A percentile compares a stretch with the other conserved stretches of the same genome.
Conservation (phyloP, 345 rosid genomes). For the Clarkia xantiana region DNA sequence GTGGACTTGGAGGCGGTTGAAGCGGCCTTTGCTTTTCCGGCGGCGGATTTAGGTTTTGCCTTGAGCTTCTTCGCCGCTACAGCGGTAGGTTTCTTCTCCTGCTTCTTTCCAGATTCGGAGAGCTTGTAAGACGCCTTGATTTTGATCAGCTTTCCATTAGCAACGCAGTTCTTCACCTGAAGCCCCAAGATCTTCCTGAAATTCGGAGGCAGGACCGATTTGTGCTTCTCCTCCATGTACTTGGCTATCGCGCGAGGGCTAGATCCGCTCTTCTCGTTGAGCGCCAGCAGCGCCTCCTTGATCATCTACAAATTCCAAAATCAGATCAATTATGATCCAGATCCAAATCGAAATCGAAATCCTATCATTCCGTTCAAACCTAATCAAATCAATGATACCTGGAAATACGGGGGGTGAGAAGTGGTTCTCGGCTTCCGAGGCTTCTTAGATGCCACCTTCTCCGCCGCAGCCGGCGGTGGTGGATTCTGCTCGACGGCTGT, state of each 20-base stretch:
- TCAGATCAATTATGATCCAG: too few relatives aligned
- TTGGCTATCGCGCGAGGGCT: conserved; percentile 79
- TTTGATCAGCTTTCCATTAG: conserved; percentile 57
- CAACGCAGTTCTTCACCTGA: conserved; percentile 54
- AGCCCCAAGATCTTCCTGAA: conserved; percentile 52
- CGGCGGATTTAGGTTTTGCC: conserved; percentile 13
- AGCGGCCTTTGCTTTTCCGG: too few relatives aligned
- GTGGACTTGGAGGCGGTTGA: too few relatives aligned
- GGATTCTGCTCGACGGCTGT: conserved; percentile 3
- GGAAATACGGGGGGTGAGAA: conserved; percentile 70
- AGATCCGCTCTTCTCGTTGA: conserved; percentile 63
- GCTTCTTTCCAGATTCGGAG: conserved; percentile 27
- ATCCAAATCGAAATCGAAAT: not conserved
- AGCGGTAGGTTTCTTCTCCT: conserved; percentile 12
- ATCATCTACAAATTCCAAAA: conserved; percentile 42
- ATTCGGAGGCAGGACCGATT: conserved; percentile 43
- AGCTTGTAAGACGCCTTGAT: conserved; percentile 79
- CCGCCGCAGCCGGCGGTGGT: conserved; percentile 1
- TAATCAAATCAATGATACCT: conserved; percentile 19
- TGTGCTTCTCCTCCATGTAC: conserved; percentile 67
- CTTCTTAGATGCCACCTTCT: conserved; percentile 18
- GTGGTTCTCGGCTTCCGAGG: conserved; percentile 25
- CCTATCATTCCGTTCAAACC: not conserved
- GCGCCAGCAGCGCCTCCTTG: conserved; percentile 45
- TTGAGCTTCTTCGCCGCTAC: conserved; percentile 29